Conservation (phyloP, 306 rosid species). For the Quercus gilva region DNA sequence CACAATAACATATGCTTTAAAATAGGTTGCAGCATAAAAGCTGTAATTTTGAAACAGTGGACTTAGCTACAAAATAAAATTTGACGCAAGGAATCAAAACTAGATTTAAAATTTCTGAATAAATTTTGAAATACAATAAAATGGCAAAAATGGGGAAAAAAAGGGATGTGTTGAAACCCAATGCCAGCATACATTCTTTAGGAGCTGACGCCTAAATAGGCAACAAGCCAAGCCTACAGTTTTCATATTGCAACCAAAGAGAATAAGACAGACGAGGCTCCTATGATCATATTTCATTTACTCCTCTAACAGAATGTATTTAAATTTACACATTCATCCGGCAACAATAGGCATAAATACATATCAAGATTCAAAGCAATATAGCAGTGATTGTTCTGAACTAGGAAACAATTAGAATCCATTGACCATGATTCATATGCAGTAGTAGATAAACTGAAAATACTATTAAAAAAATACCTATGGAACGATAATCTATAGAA, state of each 20-base stretch:
- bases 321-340: not conserved
- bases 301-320: not conserved
- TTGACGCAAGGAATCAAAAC: not conserved
- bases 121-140: not conserved
- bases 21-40: not conserved
- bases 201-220: not conserved
- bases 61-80: not conserved
- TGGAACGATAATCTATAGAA: conserved; percentile 62
- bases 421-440: not conserved
- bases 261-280: not conserved
- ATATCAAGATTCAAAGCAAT: conserved; percentile 2
- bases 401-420: not conserved
- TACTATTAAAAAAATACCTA: conserved; percentile 55
- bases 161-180: not conserved
- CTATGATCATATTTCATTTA: not conserved
- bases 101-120: not conserved
- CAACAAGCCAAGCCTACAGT: not conserved
- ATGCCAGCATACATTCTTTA: not conserved
- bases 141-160: not conserved
- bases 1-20: not conserved
- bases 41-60: not conserved
- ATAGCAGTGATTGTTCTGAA: not conserved
- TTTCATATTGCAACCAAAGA: not conserved
- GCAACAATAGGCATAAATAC: not conserved
- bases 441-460: conserved; percentile 3